Evolutionary conservation across 2,329 filamentous ascomycete species (phyloP).

Genomic region (Leptographium lundbergii): DNA sequence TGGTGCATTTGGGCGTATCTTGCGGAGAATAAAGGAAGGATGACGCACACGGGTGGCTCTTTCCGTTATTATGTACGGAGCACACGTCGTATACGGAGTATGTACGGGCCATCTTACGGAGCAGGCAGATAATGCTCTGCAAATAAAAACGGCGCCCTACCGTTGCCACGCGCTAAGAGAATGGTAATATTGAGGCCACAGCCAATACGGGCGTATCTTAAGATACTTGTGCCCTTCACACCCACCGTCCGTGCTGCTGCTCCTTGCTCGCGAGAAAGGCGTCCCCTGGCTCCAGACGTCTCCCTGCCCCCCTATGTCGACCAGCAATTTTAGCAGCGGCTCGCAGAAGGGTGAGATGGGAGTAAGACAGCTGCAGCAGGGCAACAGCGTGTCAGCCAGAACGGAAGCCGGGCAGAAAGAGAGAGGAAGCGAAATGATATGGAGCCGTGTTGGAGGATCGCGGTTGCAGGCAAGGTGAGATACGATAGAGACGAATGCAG

Average conservation of each 20-base stretch:
- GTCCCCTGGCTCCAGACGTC: background rate
- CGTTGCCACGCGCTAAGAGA: background rate
- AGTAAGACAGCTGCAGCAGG: background rate
- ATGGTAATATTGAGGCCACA: background rate
- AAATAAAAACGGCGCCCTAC: background rate
- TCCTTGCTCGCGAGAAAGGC: background rate
- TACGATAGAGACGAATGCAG: background rate
- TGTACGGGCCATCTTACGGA: no score
- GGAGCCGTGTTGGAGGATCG: background rate
- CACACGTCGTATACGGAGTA: no score
- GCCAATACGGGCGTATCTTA: no score
- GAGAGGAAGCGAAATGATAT: constrained; percentile 1
- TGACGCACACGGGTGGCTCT: background rate
- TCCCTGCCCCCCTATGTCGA: background rate
- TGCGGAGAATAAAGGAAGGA: background rate
- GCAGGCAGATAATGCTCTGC: no score
- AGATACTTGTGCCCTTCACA: background rate
- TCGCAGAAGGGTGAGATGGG: background rate
- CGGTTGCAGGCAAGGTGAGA: background rate
- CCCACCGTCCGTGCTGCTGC: background rate
- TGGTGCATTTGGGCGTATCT: background rate
- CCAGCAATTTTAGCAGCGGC: background rate
- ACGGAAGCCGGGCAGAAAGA: background rate
- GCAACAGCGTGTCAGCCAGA: background rate
- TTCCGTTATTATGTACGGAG: background rate